Evolutionary conservation across 2,329 filamentous ascomycete species (phyloP), one percentile per base, ranked within the genome.

Genomic region (Epichloe hybrida): DNA sequence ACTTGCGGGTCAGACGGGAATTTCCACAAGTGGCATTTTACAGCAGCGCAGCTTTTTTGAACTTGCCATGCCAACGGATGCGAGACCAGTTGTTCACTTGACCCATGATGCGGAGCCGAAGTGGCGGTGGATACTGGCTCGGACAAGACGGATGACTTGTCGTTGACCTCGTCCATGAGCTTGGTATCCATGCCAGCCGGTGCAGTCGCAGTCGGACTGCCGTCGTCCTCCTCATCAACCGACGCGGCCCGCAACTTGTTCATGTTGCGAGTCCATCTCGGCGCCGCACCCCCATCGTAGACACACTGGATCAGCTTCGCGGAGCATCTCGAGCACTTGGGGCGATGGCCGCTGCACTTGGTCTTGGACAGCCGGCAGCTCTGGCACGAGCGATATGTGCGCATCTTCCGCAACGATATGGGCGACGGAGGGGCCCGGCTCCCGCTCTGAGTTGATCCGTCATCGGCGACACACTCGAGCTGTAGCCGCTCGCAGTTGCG

Each of bases 401-500:
- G 64, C 43, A 69, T 69, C 60, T 68, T 69, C 42, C 65, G 60
- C 45, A 68, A 50, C 2, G 66, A 59, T 5, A 62, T 56, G 9
- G 64, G 57, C 35, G 62, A 58, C 31, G 60, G 52, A 34, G 63
- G 63, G 60, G 42, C 57, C 20, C 59, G 55, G 31, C 54, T 57
- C 17, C 54, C 58, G 49, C 57, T 56, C 37, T 56, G 52, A 36
- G 59, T 58, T 45, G 58, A 56, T 27, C 64, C 65, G 35, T 66
- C 64, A 49, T 68, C 65, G 49, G 62, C 64, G 49, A 68, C 65
- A 53, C 67, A 69, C 51, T 68, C 66, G 47, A 69, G 65, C 58
- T 69, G 66, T 46, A 69, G 66, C 40, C 67, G 66, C 58, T 69
- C 67, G 55, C 67, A 69, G 57, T 69, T 69, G 58, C 66, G 66